Conservation (phyloP, 441 rosid species). For the Pelargonium australe region DNA sequence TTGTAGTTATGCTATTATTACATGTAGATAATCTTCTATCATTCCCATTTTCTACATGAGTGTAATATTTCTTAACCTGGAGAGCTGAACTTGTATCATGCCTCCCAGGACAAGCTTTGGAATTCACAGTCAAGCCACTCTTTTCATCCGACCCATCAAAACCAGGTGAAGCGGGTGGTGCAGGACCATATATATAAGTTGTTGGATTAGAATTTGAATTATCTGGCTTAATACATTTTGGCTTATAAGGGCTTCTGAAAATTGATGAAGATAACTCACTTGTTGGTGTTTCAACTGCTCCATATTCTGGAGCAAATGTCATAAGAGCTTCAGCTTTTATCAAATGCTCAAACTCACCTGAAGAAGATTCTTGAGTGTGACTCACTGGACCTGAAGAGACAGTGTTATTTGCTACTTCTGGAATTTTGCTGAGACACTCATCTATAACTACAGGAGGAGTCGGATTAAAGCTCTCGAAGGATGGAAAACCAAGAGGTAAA, state of each 20-base stretch:
- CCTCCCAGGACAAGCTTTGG: constrained; percentile 45
- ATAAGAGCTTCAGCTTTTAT: constrained; percentile 94
- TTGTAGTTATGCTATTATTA: constrained; percentile 41
- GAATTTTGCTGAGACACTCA: constrained; percentile 64
- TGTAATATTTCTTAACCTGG: constrained; percentile 54
- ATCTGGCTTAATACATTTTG: constrained; percentile 65
- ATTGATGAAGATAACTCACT: constrained; percentile 60
- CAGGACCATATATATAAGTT: constrained; percentile 75
- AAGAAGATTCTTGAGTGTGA: constrained; percentile 41
- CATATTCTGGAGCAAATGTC: constrained; percentile 98
- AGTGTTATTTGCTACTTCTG: constrained; percentile 48
- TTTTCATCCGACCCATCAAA: constrained; percentile 64
- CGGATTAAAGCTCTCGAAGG: constrained; percentile 80
- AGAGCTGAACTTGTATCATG: constrained; percentile 32
- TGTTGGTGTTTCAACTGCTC: constrained; percentile 80
- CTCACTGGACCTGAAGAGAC: constrained; percentile 46
- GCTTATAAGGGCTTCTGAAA: constrained; percentile 83
- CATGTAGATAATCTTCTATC: constrained; percentile 36
- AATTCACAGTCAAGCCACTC: constrained; percentile 34
- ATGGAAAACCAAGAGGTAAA: constrained; percentile 70
- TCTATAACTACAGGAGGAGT: constrained; percentile 51
- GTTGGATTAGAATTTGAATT: constrained; percentile 66
- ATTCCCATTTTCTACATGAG: constrained; percentile 57
- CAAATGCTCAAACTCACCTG: constrained; percentile 86
- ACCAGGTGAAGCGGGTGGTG: constrained; percentile 65